These are phyloP conservation scores for Termitomyces sp. DNA, from an alignment of 768 basidiomycete species.

Conservation along the genomic window DNA sequence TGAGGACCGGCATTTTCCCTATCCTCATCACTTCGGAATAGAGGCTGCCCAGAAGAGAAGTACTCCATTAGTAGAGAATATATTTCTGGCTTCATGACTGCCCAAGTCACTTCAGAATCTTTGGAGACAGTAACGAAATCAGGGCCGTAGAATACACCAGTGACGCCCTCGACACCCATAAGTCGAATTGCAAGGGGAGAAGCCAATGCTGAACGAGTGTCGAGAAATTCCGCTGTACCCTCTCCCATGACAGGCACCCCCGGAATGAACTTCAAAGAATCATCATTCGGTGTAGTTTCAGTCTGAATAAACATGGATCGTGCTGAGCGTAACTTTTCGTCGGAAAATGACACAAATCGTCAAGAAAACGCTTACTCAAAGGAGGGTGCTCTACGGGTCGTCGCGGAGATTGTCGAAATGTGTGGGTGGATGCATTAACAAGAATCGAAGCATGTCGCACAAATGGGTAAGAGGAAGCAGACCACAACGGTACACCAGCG, in stretches of 20 bases:
- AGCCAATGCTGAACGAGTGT: slow-evolving; percentile 76
- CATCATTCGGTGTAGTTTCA: slow-evolving; percentile 93
- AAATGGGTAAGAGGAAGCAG: slow-evolving; percentile 2
- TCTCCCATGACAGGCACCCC: slow-evolving; percentile 83
- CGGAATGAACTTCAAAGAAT: slow-evolving; percentile 97
- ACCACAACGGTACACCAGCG: neutral
- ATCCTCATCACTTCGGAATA: slow-evolving; percentile 83
- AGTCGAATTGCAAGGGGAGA: slow-evolving; percentile 94
- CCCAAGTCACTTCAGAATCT: slow-evolving; percentile 79
- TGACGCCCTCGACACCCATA: slow-evolving; percentile 92
- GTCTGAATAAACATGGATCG: slow-evolving; percentile 99
- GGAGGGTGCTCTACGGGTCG: slow-evolving; percentile 17
- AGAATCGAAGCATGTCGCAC: slow-evolving; percentile 19
- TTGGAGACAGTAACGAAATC: slow-evolving; percentile 98
- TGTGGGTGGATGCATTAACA: slow-evolving; percentile 16
- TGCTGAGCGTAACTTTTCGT: slow-evolving; percentile 28
- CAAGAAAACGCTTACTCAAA: slow-evolving; percentile 22
- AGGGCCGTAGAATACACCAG: slow-evolving; percentile 88
- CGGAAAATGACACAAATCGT: neutral
- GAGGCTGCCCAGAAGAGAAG: slow-evolving; percentile 84
- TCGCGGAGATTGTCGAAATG: slow-evolving; percentile 13
- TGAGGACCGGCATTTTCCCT: slow-evolving; percentile 80
- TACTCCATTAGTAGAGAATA: slow-evolving; percentile 96
- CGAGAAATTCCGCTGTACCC: slow-evolving; percentile 92
- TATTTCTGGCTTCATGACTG: slow-evolving; percentile 92